Base-by-base conservation (phyloP, 2,329 filamentous ascomycete genomes). In the Coleophoma crateriformis region DNA sequence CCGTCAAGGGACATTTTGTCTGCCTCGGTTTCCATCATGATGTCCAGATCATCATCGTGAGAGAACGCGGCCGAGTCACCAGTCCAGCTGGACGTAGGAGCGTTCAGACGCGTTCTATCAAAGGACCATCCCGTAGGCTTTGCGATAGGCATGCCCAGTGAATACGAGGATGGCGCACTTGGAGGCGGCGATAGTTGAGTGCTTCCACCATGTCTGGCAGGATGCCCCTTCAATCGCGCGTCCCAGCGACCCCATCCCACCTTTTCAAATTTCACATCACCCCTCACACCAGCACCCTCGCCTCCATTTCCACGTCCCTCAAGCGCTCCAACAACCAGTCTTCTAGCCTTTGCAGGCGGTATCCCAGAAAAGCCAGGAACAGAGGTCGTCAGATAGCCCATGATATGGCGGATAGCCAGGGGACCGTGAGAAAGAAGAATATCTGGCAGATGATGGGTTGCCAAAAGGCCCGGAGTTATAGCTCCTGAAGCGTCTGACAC, bases 211-310 rank as follows among this genome's bases (percentile, higher is more conserved):
- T 72, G 66, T 55, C 75, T 73, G 54, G 72, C 61, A 40, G 78
- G 72, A 54, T 88, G 80, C 48, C 85, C 88, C 60, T 82, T 82
- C 65, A 82, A 78, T 64, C 84, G 84, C 54, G 91, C 94, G 68
- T 95, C 88, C 92, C 92, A 99, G 58, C 90, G 84, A 52, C 94
- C 94, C 92, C 92, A 97, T 64, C 92, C 92, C 51, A 96, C 90
- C 76, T 97, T 97, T 68, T 95, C 88, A 65, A 95, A 97, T 64
- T 85, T 78, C 61, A 94, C 85, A 59, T 89, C 84, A 57, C 85
- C 84, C 54, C 84, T 76, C 53, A 79, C 65, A 50, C 80, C 79
- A 53, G 82, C 81, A 51, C 78, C 77, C 56, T 82, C 77, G 49
- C 71, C 69, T 55, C 79, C 79, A 54, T 71, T 73, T 41, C 71